Evolutionary conservation across 2,329 filamentous ascomycete genomes (phyloP).

Genomic region (Colletotrichum viniferum): DNA sequence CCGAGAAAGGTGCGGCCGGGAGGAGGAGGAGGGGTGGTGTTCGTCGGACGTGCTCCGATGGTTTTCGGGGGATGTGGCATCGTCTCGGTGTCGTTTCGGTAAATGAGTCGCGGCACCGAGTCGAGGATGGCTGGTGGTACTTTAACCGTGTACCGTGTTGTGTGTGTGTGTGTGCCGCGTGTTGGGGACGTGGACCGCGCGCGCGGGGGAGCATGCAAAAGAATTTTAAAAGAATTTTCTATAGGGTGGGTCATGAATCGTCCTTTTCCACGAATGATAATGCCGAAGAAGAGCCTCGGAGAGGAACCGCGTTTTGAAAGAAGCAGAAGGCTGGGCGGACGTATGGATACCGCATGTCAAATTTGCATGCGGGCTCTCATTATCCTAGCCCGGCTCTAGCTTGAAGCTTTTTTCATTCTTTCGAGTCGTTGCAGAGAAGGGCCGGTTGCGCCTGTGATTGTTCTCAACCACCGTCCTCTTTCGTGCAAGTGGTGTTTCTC

Average conservation of each 20-base stretch:
- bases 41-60: background rate
- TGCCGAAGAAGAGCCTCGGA: constrained; percentile 6
- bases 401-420: background rate
- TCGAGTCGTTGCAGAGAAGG: background rate
- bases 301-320: background rate
- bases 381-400: background rate
- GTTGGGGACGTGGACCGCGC: background rate
- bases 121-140: background rate
- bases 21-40: background rate
- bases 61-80: background rate
- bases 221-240: background rate
- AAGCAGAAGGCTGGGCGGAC: background rate
- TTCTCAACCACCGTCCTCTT: background rate
- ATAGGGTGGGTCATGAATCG: background rate
- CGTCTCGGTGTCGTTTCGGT: constrained; percentile 10
- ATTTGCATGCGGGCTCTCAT: background rate
- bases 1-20: background rate
- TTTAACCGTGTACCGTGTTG: background rate
- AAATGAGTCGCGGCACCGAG: background rate
- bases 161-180: background rate
- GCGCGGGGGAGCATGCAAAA: background rate
- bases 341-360: background rate
- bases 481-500: background rate
- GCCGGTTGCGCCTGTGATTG: background rate
- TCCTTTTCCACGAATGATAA: background rate